Base-by-base conservation (phyloP, 2,329 filamentous ascomycete genomes). In the Hypomyces perniciosus region DNA sequence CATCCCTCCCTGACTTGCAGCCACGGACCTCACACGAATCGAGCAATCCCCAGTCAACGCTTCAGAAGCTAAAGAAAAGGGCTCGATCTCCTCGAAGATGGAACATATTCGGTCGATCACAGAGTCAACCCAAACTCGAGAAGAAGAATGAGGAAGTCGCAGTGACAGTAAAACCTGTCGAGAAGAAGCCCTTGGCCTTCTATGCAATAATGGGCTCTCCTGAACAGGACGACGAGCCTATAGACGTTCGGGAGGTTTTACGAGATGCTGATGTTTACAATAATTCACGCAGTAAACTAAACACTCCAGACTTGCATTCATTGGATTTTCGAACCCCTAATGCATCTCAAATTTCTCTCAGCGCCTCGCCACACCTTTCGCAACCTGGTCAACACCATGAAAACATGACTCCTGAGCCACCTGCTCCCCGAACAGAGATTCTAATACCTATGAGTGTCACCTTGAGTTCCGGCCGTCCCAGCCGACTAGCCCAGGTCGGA, bases 401-500 rank as follows among this genome's bases (percentile, higher is more conserved):
- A n/a, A 5, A 44, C 3, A 10, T 39, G 6, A 8, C 28, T 26
- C 7, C 43, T 1, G 51, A 46, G 39, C 31, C 35, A n/a, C 8
- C 13, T n/a, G 8, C 28, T 39, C 40, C 45, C 9, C 51, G 46
- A 20, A 48, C 33, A 35, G 34, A 33, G 12, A 41, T 28, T 34
- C 12, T 20, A 4, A 8, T 42, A 10, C 43, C 50, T 31, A 5
- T 48, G 5, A 35, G 41, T 30, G 26, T 46, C 28, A 55, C 42
- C 37, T 28, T 50, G n/a, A 52, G 13, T 34, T 46, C 54, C 28
- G 57, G 54, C 8, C 58, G 62, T 29, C 66, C 63, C 6, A 88
- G 82, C 62, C 79, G 90, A 50, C 72, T 95, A 13, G 82, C 84
- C 29, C 89, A 92, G 58, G 84, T 96, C 43, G 91, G 90, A 7